Evolutionary conservation across 1,139 yeast genomes (phyloP).

Genomic region (Taphrina populina): DNA sequence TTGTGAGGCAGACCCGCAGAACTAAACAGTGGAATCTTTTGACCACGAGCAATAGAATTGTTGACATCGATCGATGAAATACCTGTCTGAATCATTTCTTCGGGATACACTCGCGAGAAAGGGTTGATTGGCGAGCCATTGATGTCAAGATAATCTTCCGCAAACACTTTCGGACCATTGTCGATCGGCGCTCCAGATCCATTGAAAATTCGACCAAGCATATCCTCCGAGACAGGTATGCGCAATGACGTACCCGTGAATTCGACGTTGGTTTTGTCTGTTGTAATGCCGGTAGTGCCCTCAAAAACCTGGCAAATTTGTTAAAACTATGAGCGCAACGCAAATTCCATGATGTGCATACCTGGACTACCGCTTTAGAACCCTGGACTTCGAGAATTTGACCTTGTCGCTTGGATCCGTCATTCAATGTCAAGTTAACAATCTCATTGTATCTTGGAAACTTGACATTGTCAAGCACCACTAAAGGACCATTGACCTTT

Average conservation of each 20-base stretch:
- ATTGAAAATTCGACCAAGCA: slow-evolving; percentile 95
- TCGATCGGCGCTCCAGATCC: slow-evolving; percentile 99
- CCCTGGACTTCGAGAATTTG: slow-evolving; percentile 98
- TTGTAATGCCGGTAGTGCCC: slow-evolving; percentile 55
- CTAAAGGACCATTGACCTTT: slow-evolving; percentile 85
- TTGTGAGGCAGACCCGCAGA: slow-evolving; percentile 99
- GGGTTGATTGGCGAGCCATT: slow-evolving; percentile 99
- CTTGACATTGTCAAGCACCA: slow-evolving; percentile 64
- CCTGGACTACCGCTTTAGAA: slow-evolving; percentile 90
- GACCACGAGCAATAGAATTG: slow-evolving; percentile 99
- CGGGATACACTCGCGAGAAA: slow-evolving; percentile 96
- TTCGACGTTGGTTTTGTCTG: slow-evolving; percentile 93
- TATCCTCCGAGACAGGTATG: slow-evolving; percentile 94
- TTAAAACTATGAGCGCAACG: neutral
- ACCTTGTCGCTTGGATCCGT: slow-evolving; percentile 91
- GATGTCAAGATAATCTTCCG: slow-evolving; percentile 96
- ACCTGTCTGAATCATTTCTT: slow-evolving; percentile 99
- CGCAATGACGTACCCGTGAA: slow-evolving; percentile 92
- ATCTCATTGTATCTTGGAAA: slow-evolving; percentile 95
- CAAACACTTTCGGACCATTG: slow-evolving; percentile 96
- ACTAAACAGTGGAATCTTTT: slow-evolving; percentile 96
- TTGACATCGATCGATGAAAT: slow-evolving; percentile 96
- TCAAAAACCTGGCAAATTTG: slow-evolving; percentile 63
- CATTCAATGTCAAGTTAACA: slow-evolving; percentile 93
- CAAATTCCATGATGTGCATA: slow-evolving; percentile 27